phyloP scores from a whole-genome alignment of 129 eudicot genomes.

The Cynara cardunculus region DNA sequence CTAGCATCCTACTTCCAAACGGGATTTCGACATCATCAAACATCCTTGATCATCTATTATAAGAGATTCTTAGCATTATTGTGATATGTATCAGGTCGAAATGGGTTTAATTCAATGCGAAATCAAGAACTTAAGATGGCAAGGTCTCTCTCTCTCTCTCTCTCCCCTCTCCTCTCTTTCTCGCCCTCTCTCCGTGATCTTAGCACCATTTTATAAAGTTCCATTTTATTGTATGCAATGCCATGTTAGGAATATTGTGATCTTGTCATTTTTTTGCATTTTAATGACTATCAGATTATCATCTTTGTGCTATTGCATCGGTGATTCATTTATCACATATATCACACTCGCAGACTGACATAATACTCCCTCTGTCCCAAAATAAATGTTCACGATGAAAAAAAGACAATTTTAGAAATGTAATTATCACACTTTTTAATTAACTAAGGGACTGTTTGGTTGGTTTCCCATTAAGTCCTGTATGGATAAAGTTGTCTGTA shows the following conservation, averaged over 20 bases:
- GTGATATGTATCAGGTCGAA: slow-evolving; percentile 51
- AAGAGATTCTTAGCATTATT: no score
- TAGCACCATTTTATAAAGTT: background rate
- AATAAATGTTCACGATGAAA: no score
- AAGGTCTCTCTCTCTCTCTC: slow-evolving; percentile 45
- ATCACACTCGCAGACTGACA: no score
- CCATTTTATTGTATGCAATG: background rate
- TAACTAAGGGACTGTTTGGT: no score
- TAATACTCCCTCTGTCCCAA: no score
- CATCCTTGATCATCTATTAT: background rate
- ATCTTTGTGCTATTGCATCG: background rate
- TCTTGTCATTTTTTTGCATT: background rate
- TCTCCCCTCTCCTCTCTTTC: slow-evolving; percentile 4
- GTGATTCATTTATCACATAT: background rate
- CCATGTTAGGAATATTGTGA: background rate
- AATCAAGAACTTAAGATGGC: slow-evolving; percentile 48
- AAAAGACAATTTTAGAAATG: no score
- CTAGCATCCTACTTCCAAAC: no score
- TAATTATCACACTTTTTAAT: no score
- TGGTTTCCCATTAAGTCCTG: no score
- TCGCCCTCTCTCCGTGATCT: background rate
- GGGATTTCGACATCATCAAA: background rate
- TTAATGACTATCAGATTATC: background rate
- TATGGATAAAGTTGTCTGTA: no score
- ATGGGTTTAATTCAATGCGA: slow-evolving; percentile 77